Percentiles rank a stretch among this genome's conserved stretches.
phyloP scores from a whole-genome alignment of 352 stramenopile genomes.

The Phytophthora macrochlamydospora region DNA sequence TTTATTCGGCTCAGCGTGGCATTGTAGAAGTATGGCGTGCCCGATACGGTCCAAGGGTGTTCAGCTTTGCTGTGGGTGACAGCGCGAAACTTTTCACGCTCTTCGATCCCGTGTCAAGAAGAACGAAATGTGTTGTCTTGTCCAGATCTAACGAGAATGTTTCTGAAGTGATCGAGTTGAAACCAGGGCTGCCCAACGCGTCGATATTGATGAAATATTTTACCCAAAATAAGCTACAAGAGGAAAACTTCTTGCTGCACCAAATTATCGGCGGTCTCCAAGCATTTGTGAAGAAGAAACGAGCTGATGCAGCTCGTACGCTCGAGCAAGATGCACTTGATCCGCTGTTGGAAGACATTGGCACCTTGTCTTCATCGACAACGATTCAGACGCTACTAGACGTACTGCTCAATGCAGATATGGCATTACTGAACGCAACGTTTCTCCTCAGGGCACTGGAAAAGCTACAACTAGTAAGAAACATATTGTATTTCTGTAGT shows the following conservation, averaged over 20 bases:
- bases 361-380: conserved; percentile 60
- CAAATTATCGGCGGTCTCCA: conserved; percentile 78
- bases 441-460: conserved; percentile 72
- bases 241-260: conserved; percentile 87
- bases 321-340: conserved; percentile 59
- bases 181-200: conserved; percentile 54
- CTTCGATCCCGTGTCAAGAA: conserved; percentile 38
- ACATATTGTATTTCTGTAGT: background rate
- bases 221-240: conserved; percentile 84
- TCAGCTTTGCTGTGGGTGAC: conserved; percentile 72
- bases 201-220: conserved; percentile 86
- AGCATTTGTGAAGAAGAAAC: conserved; percentile 75
- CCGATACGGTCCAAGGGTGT: conserved; percentile 75
- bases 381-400: conserved; percentile 79
- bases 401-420: conserved; percentile 65
- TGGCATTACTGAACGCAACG: conserved; percentile 53
- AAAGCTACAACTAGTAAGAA: conserved; percentile 63
- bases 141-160: conserved; percentile 31
- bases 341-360: conserved; percentile 69
- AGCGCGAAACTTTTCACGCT: conserved; percentile 71
- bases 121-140: conserved; percentile 64
- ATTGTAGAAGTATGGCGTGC: conserved; percentile 87
- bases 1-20: conserved; percentile 83
- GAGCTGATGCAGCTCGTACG: conserved; percentile 33
- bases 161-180: conserved; percentile 68